Evolutionary conservation across 2,329 filamentous ascomycete species (phyloP), one percentile per base, ranked within the genome.

Genomic region (Pseudopyrenochaeta lycopersici): DNA sequence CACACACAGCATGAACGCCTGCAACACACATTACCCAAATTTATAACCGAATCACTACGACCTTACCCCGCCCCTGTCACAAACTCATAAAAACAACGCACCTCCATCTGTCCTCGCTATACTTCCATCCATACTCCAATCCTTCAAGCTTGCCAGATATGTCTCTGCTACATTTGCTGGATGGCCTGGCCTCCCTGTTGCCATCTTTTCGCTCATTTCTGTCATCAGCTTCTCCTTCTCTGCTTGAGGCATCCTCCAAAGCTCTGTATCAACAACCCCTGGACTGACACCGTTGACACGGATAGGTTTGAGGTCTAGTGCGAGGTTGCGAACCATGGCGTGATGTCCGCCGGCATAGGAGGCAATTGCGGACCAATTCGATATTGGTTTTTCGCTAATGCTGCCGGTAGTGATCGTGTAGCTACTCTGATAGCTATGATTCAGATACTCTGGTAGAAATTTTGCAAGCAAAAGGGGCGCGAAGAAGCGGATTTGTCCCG

Each of bases 251-350:
- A 65, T 64, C 21, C 52, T 52, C 79, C 79, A 82, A 5, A 81
- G 53, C 57, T 76, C 74, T 12, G 80, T 81, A 33, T 79, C 71
- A 27, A 81, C 78, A 0, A 78, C 75, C 0, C 87, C 88, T 0
- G 86, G 85, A 47, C 74, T 77, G 1, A 90, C 84, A 0, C 82
- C 66, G 66, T 90, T 90, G 21, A 89, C 86, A 1, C 88, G 76
- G 7, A 89, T 72, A 0, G 88, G 88, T 57, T 80, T 81, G 49
- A 91, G 65, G 63, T 90, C 87, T 29, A 89, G 63, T 1, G 88
- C 88, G 30, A 90, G 73, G 2, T 78, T 81, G 1, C 83, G 77
- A 2, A 79, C 77, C 67, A 89, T 78, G 2, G 81, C 80, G 44
- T 85, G 77, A 6, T 85, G 58, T 0, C 81, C 86, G 0, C 82